Evolutionary conservation across 176 grass and related monocot species (phyloP).

Genomic region (Oryza meyeriana): DNA sequence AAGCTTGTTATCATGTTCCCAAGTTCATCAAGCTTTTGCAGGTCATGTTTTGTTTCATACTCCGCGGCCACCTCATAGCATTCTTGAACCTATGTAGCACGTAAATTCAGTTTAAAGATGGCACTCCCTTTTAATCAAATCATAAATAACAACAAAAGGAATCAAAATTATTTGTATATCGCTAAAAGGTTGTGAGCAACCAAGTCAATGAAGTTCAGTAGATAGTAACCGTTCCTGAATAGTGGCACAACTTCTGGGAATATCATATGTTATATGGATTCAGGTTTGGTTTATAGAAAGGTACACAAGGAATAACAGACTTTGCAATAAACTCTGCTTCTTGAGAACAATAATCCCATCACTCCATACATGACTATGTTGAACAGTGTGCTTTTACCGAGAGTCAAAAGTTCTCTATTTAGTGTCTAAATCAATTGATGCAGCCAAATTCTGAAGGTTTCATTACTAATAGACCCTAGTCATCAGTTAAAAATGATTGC

Average conservation of each 20-base stretch:
- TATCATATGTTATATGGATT: background rate
- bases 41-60: conserved; percentile 58
- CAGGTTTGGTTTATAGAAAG: background rate
- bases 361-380: background rate
- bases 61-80: conserved; percentile 68
- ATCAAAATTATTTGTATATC: background rate
- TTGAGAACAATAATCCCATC: background rate
- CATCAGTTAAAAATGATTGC: background rate
- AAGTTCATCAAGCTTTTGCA: conserved; percentile 61
- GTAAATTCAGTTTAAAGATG: background rate
- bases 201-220: conserved; percentile 7
- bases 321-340: background rate
- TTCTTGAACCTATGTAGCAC: conserved; percentile 65
- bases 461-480: background rate
- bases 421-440: background rate
- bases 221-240: background rate
- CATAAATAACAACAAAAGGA: background rate
- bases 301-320: background rate
- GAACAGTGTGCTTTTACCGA: background rate
- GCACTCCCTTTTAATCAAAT: background rate
- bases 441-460: background rate
- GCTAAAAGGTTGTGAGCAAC: background rate
- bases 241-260: background rate
- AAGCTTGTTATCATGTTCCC: conserved; percentile 70
- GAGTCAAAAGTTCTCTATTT: background rate